Evolutionary conservation across 176 grass and related monocot species (phyloP), one percentile per base, ranked within the genome.

Genomic region (Oryza glaberrima): DNA sequence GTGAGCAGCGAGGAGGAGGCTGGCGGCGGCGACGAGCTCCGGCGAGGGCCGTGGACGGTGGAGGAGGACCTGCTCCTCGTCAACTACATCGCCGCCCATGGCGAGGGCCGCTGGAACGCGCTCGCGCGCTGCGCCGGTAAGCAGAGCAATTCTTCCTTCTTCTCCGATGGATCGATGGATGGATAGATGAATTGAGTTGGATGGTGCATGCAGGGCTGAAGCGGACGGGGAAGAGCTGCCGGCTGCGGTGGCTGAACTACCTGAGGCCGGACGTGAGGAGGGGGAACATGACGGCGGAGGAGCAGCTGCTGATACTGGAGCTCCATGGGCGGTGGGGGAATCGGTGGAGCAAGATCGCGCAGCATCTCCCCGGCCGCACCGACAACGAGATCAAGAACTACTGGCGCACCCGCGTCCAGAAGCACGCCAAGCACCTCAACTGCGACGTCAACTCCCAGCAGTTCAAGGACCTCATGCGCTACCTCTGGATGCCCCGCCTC

Each of bases 311-410:
- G 22, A 92, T 98, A 78, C 88, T 98, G 26, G 93, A 98, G 84
- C 89, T 98, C 54, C 96, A 98, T 88, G 88, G 91, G 10, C 85
- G 96, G 7, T 98, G 96, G 96, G 96, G 96, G 17, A 98, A 98
- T 73, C 88, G 96, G 36, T 98, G 96, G 96, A 95, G 93, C 44
- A 98, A 98, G 89, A 98, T 98, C 82, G 96, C 96, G 70, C 89
- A 92, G 88, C 88, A 92, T 80, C 73, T 98, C 22, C 96, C 96
- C 0, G 96, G 96, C 1, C 69, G 96, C 46, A 98, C 96, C 4
- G 96, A 98, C 80, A 98, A 98, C 80, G 96, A 98, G 84, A 98
- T 98, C 86, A 98, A 98, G 87, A 98, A 98, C 75, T 98, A 98
- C 84, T 98, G 96, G 96, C 80, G 96, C 49, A 98, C 96, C 3